These are phyloP conservation scores for Termitomyces sp. DNA, from an alignment of 768 basidiomycete genomes.

Conservation along the genomic window DNA sequence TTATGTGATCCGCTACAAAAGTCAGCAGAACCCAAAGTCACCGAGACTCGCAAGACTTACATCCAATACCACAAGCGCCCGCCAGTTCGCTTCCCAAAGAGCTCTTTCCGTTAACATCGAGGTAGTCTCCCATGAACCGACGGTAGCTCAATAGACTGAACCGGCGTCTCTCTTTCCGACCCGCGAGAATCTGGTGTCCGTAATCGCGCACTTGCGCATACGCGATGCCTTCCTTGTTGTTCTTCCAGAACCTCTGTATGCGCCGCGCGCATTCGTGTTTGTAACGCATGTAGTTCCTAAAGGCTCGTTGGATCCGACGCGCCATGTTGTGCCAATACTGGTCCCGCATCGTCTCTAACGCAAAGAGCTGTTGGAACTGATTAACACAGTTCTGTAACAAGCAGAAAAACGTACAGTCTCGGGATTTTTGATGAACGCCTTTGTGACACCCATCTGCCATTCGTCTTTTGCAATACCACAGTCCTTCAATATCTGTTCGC, in stretches of 20 bases:
- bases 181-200: constrained; percentile 87
- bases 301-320: constrained; percentile 90
- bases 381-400: constrained; percentile 1
- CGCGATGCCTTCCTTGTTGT: constrained; percentile 90
- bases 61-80: constrained; percentile 62
- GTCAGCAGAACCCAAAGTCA: not conserved
- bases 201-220: constrained; percentile 92
- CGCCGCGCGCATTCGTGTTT: constrained; percentile 92
- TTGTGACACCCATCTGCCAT: constrained; percentile 99
- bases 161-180: constrained; percentile 88
- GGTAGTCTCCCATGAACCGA: constrained; percentile 94
- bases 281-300: constrained; percentile 92
- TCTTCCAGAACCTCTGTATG: constrained; percentile 98
- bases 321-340: constrained; percentile 99
- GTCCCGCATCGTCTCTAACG: constrained; percentile 97
- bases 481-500: constrained; percentile 87
- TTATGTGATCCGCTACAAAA: constrained; percentile 60
- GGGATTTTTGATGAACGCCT: constrained; percentile 99
- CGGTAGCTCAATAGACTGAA: constrained; percentile 93
- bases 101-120: constrained; percentile 81
- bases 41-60: constrained; percentile 35
- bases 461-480: constrained; percentile 95
- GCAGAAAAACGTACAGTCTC: constrained; percentile 68
- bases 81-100: constrained; percentile 73
- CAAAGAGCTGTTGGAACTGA: constrained; percentile 69